Percentiles rank a stretch among this genome's conserved stretches.
phyloP scores from a whole-genome alignment of 2,329 filamentous ascomycete species.

The Neofusicoccum laricinum region DNA sequence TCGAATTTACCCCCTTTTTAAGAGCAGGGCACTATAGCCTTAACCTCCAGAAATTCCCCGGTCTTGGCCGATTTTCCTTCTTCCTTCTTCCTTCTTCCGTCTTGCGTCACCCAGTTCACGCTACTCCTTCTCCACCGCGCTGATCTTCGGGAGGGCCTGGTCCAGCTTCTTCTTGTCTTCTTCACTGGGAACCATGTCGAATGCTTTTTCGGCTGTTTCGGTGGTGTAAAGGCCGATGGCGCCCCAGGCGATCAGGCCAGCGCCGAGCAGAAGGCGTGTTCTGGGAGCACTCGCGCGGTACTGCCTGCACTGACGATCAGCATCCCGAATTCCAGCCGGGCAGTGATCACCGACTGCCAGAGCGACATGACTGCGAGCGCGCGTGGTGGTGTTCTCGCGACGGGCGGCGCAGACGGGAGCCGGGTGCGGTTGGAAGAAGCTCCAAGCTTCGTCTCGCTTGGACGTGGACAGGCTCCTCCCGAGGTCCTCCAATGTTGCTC shows the following conservation, averaged over 20 bases:
- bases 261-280: conserved; percentile 69
- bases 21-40: no score
- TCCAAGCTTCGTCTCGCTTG: conserved; percentile 13
- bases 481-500: conserved; percentile 6
- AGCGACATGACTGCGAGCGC: conserved; percentile 28
- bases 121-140: conserved; percentile 49
- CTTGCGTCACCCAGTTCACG: no score
- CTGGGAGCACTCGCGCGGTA: conserved; percentile 71
- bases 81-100: no score
- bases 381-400: background rate
- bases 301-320: conserved; percentile 25
- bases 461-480: conserved; percentile 1
- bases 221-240: conserved; percentile 68
- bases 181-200: conserved; percentile 70
- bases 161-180: conserved; percentile 68
- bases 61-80: background rate
- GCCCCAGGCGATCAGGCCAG: conserved; percentile 75
- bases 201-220: conserved; percentile 68
- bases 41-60: no score
- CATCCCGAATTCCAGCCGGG: background rate
- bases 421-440: conserved; percentile 15
- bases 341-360: conserved; percentile 32
- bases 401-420: background rate
- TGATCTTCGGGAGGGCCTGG: conserved; percentile 60
- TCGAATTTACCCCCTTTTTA: no score